phyloP scores from a whole-genome alignment of 176 grass and related monocot genomes.

The Thinopyrum elongatum region DNA sequence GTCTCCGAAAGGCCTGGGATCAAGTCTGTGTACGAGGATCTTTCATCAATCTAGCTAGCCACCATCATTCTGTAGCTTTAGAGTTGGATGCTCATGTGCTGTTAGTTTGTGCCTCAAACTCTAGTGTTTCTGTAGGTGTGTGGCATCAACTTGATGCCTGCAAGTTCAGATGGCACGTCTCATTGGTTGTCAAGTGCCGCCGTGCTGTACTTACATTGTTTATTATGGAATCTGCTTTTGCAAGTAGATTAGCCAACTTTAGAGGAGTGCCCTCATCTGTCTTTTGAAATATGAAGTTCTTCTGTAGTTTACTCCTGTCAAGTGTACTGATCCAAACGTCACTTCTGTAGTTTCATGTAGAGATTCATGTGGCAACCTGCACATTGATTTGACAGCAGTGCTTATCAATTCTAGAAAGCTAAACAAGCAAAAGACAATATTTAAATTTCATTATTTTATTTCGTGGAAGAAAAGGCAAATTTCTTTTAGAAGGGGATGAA shows the following conservation, averaged over 20 bases:
- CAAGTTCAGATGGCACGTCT: slow-evolving; percentile 36
- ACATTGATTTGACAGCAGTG: neutral
- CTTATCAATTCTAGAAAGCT: neutral
- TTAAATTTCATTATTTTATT: neutral
- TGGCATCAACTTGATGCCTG: slow-evolving; percentile 71
- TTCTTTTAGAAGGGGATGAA: neutral
- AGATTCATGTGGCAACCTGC: neutral
- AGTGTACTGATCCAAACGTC: neutral
- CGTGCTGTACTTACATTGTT: neutral
- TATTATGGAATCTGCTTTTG: neutral
- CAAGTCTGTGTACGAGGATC: slow-evolving; percentile 95
- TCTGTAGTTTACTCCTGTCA: no score
- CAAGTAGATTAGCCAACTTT: neutral
- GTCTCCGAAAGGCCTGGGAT: slow-evolving; percentile 88
- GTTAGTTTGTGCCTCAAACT: slow-evolving; percentile 40
- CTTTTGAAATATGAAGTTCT: neutral
- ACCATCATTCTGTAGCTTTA: slow-evolving; percentile 28
- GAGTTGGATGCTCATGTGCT: slow-evolving; percentile 27
- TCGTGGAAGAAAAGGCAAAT: neutral
- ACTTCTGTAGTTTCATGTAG: neutral
- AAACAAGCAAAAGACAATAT: neutral
- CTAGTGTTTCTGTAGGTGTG: slow-evolving; percentile 22
- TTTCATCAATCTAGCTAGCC: slow-evolving; percentile 79
- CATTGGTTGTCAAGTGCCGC: neutral
- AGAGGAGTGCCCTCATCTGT: neutral